Evolutionary conservation across 1,284 basidiomycete genomes (phyloP).

Genomic region (Cutaneotrichosporon sp.): DNA sequence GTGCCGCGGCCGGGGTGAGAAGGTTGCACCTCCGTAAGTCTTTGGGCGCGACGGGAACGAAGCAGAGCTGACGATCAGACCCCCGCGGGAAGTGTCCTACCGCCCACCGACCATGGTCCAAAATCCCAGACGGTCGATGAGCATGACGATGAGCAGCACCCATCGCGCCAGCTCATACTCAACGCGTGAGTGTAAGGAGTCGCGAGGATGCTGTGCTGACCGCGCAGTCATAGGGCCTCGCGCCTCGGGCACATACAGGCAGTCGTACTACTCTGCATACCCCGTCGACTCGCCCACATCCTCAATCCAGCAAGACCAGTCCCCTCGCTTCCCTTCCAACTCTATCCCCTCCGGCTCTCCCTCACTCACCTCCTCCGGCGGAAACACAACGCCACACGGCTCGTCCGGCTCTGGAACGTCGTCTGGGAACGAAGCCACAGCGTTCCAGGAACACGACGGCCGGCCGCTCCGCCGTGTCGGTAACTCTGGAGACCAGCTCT

Average conservation of each 20-base stretch:
- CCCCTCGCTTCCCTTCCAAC: slow-evolving; percentile 29
- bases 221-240: slow-evolving; percentile 24
- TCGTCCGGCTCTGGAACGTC: slow-evolving; percentile 9
- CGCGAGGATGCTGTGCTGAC: slow-evolving; percentile 7
- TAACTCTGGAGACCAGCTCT: slow-evolving; percentile 13
- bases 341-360: slow-evolving; percentile 30
- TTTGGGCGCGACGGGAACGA: background rate
- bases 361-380: slow-evolving; percentile 25
- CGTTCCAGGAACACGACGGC: slow-evolving; percentile 1
- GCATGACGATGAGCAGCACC: slow-evolving; percentile 11
- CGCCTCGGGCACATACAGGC: slow-evolving; percentile 27
- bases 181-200: slow-evolving; percentile 31
- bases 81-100: slow-evolving; percentile 37
- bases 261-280: slow-evolving; percentile 40
- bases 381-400: slow-evolving; percentile 29
- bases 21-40: slow-evolving; percentile 49
- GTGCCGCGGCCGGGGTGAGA: slow-evolving; percentile 37
- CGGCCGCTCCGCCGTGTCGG: slow-evolving; percentile 1
- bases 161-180: slow-evolving; percentile 37
- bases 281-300: slow-evolving; percentile 37
- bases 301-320: slow-evolving; percentile 29
- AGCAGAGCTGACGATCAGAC: slow-evolving; percentile 26
- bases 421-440: background rate
- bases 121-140: slow-evolving; percentile 15
- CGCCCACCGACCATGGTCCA: background rate